Conservation (phyloP, 140 eudicot genomes). For the Cichorium intybus region DNA sequence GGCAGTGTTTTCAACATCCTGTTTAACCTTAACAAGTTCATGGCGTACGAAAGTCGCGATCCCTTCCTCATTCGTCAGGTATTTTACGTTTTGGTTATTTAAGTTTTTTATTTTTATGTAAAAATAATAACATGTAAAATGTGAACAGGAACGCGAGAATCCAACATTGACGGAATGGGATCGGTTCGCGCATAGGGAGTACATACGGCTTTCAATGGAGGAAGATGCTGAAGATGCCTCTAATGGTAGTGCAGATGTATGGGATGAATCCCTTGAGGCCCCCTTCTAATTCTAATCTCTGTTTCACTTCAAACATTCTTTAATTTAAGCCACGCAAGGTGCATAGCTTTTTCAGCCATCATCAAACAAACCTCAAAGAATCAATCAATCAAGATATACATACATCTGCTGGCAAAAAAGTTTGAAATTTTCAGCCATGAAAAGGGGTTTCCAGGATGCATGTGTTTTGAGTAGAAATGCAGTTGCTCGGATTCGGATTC, state of each 20-base stretch:
- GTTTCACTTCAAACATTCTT: constrained; percentile 12
- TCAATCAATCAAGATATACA: neutral
- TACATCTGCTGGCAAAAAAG: constrained; percentile 7
- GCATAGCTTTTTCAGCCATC: constrained; percentile 22
- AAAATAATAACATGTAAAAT: too few species aligned
- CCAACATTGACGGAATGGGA: constrained; percentile 99
- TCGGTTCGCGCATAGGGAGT: constrained; percentile 96
- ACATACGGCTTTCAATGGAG: constrained; percentile 95
- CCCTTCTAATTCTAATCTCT: too few species aligned
- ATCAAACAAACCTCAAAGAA: constrained; percentile 6
- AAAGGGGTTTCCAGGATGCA: constrained; percentile 24
- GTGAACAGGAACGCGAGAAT: constrained; percentile 98
- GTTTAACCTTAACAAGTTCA: constrained; percentile 86
- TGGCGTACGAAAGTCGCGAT: constrained; percentile 97
- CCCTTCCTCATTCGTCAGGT: constrained; percentile 99
- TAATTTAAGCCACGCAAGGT: neutral
- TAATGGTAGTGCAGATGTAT: constrained; percentile 95
- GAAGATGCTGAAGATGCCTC: constrained; percentile 98
- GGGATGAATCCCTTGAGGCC: constrained; percentile 99
- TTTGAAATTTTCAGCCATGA: neutral
- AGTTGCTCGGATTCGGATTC: constrained; percentile 19
- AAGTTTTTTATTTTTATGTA: neutral
- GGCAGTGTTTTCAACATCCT: constrained; percentile 90
- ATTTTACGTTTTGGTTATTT: too few species aligned
- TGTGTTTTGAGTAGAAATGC: constrained; percentile 16